phyloP scores from a whole-genome alignment of 1,284 basidiomycete species.

The Marasmius sp. region DNA sequence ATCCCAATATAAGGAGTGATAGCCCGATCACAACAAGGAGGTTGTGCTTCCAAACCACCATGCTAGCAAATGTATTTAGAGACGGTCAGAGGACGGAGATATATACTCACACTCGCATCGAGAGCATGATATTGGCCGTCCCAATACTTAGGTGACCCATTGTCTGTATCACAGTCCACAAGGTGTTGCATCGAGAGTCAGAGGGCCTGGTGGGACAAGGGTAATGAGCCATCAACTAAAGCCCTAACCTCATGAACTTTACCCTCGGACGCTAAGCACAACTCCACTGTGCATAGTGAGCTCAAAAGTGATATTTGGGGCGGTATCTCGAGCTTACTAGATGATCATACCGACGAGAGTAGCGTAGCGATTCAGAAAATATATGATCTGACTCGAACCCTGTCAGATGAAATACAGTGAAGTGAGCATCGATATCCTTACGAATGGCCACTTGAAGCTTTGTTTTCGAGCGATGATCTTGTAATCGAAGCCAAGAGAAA shows the following conservation, averaged over 20 bases:
- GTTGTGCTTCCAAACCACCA: slow-evolving; percentile 18
- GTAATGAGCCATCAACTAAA: not conserved
- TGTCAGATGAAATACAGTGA: not conserved
- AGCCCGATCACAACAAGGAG: slow-evolving; percentile 54
- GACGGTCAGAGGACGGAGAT: not conserved
- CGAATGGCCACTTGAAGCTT: slow-evolving; percentile 63
- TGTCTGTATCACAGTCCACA: slow-evolving; percentile 74
- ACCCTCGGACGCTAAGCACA: not conserved
- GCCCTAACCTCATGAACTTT: not conserved
- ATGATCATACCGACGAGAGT: slow-evolving; percentile 36
- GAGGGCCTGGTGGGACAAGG: slow-evolving; percentile 20
- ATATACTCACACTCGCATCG: slow-evolving; percentile 53
- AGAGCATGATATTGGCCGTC: slow-evolving; percentile 73
- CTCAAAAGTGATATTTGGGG: too few species aligned
- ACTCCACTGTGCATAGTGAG: too few species aligned
- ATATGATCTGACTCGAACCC: slow-evolving; percentile 52
- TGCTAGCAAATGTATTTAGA: slow-evolving; percentile 69
- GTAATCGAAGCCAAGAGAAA: slow-evolving; percentile 68
- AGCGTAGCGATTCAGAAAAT: slow-evolving; percentile 71
- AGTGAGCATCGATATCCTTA: slow-evolving; percentile 21
- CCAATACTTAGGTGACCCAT: slow-evolving; percentile 72
- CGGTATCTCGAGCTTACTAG: too few species aligned
- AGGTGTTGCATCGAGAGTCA: slow-evolving; percentile 50
- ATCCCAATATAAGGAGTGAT: slow-evolving; percentile 61
- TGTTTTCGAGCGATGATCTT: slow-evolving; percentile 57